These are phyloP conservation scores for Penicillium sp. DNA, from an alignment of 2,329 filamentous ascomycete species.

Conservation along the genomic window DNA sequence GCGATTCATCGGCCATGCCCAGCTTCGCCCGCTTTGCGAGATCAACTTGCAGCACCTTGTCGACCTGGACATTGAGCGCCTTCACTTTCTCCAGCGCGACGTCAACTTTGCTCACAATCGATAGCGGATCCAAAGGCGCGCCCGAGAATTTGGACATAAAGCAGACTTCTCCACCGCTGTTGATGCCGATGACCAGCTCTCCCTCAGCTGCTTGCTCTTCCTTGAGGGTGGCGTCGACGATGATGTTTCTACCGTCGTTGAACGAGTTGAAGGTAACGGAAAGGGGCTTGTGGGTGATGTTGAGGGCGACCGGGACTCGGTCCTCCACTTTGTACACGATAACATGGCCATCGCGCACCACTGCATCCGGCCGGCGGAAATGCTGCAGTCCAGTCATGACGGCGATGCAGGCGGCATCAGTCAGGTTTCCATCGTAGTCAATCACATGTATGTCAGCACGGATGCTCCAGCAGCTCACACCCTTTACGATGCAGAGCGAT, in stretches of 20 bases:
- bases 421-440: slow-evolving; percentile 84
- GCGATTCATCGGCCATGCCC: slow-evolving; percentile 79
- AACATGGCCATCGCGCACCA: slow-evolving; percentile 78
- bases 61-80: slow-evolving; percentile 73
- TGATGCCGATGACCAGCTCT: slow-evolving; percentile 76
- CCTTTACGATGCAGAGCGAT: slow-evolving; percentile 89
- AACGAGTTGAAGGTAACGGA: slow-evolving; percentile 90
- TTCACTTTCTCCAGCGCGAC: slow-evolving; percentile 77
- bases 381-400: slow-evolving; percentile 86
- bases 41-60: slow-evolving; percentile 74
- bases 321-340: slow-evolving; percentile 83
- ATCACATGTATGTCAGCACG: slow-evolving; percentile 90
- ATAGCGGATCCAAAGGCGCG: slow-evolving; percentile 74
- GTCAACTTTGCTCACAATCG: slow-evolving; percentile 73
- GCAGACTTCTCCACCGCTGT: slow-evolving; percentile 86
- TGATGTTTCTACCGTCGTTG: slow-evolving; percentile 45
- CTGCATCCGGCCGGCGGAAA: slow-evolving; percentile 86
- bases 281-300: slow-evolving; percentile 88
- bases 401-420: slow-evolving; percentile 82
- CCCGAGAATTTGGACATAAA: slow-evolving; percentile 91
- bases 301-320: slow-evolving; percentile 84
- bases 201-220: slow-evolving; percentile 62
- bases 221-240: slow-evolving; percentile 48
- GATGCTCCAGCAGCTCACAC: slow-evolving; percentile 86
- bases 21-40: slow-evolving; percentile 61